Evolutionary conservation across 352 stramenopile species (phyloP).

Genomic region (Globisporangium splendens): DNA sequence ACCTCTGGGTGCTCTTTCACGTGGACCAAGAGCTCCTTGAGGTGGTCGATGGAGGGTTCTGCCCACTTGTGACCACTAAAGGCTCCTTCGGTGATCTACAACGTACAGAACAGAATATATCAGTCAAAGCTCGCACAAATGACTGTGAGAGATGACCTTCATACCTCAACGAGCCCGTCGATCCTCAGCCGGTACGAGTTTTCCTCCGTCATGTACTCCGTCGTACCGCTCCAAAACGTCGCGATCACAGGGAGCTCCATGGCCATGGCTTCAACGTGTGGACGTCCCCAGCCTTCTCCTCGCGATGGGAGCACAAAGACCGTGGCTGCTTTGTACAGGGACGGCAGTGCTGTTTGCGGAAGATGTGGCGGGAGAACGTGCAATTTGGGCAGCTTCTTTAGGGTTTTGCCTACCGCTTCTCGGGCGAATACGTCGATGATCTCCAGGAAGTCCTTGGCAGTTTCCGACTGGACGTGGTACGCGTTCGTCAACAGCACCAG

Average conservation of each 20-base stretch:
- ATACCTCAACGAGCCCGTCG: slow-evolving; percentile 75
- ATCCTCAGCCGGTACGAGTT: slow-evolving; percentile 85
- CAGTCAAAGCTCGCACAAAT: not conserved
- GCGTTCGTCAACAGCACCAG: slow-evolving; percentile 86
- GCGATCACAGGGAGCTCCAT: slow-evolving; percentile 89
- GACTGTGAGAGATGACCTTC: not conserved
- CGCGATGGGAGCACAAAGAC: slow-evolving; percentile 89
- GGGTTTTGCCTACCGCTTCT: slow-evolving; percentile 35
- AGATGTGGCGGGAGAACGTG: slow-evolving; percentile 63
- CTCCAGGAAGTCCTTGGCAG: slow-evolving; percentile 41
- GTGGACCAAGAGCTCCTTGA: slow-evolving; percentile 59
- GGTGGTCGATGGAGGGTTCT: slow-evolving; percentile 70
- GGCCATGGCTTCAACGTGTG: slow-evolving; percentile 92
- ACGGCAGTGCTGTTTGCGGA: slow-evolving; percentile 47
- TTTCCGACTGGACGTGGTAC: slow-evolving; percentile 68
- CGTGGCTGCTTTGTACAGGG: slow-evolving; percentile 73
- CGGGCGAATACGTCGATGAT: slow-evolving; percentile 55
- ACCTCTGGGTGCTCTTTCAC: slow-evolving; percentile 64
- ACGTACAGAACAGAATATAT: not conserved
- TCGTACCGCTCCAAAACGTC: slow-evolving; percentile 91
- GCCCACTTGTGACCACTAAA: slow-evolving; percentile 85
- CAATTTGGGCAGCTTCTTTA: slow-evolving; percentile 50
- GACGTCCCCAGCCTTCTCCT: slow-evolving; percentile 93
- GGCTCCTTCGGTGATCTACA: slow-evolving; percentile 71
- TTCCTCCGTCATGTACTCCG: slow-evolving; percentile 84